Percentiles rank a stretch among this genome's conserved stretches.
Evolutionary conservation across 176 grass and related monocot genomes (phyloP).

Genomic region (Musa acuminata): DNA sequence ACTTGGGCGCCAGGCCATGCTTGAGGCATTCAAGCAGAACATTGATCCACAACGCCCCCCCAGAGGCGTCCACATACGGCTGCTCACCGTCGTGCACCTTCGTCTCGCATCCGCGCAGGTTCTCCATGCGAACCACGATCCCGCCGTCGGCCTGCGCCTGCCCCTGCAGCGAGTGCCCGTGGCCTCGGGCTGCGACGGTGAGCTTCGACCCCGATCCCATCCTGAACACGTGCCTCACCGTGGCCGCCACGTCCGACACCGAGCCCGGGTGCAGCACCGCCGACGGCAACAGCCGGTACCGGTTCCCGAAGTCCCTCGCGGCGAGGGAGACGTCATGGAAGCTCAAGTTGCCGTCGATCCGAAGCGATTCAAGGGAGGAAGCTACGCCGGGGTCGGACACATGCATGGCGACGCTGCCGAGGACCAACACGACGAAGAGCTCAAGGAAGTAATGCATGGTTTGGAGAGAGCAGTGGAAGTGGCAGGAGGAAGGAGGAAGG

Average conservation of each 20-base stretch:
- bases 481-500: constrained; percentile 17
- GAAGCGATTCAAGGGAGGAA: not conserved
- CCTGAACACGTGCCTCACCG: not conserved
- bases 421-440: constrained; percentile 12
- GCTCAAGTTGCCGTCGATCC: not conserved
- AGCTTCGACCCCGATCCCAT: not conserved
- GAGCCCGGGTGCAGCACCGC: not conserved
- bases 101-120: not conserved
- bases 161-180: constrained; percentile 2
- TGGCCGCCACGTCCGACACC: not conserved
- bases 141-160: constrained; percentile 8
- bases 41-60: not conserved
- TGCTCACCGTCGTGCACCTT: not conserved
- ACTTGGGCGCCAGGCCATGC: constrained; percentile 1
- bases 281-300: not conserved
- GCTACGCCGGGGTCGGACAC: constrained; percentile 7
- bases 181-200: constrained; percentile 1
- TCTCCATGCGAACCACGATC: not conserved
- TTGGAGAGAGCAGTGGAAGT: constrained; percentile 20
- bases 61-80: not conserved
- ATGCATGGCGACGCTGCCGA: constrained; percentile 13
- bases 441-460: constrained; percentile 37
- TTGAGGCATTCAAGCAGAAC: not conserved
- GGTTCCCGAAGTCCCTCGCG: constrained; percentile 16
- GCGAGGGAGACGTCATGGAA: not conserved